These are phyloP conservation scores for Metschnikowia picachoensis DNA, from an alignment of 805 yeast genomes.

Conservation along the genomic window DNA sequence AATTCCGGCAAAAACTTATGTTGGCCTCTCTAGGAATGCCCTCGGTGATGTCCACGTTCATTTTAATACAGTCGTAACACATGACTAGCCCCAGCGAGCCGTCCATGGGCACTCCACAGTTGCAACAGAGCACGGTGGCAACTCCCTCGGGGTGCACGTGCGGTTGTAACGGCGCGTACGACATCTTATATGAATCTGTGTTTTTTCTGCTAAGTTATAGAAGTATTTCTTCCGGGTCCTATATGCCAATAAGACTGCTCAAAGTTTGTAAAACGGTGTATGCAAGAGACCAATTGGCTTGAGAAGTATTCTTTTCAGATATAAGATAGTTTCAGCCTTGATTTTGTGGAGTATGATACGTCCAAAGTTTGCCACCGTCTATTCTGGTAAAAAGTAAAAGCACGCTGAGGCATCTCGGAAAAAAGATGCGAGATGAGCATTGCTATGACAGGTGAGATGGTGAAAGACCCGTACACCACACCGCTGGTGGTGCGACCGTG, in stretches of 20 bases:
- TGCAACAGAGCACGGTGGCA: constrained; percentile 93
- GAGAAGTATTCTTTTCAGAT: background rate
- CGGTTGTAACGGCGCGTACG: constrained; percentile 17
- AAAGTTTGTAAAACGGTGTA: background rate
- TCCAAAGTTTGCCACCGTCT: background rate
- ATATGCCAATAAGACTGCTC: background rate
- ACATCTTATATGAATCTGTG: constrained; percentile 8
- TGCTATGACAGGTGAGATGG: constrained; percentile 1
- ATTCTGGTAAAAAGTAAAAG: background rate
- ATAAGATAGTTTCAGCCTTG: background rate
- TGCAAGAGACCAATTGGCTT: background rate
- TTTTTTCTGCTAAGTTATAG: background rate
- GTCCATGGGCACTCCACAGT: constrained; percentile 98
- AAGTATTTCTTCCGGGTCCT: background rate
- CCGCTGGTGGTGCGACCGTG: too few species aligned
- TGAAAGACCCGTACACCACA: too few species aligned
- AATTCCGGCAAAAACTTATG: constrained; percentile 90
- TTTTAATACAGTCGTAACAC: constrained; percentile 96
- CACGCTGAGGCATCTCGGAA: constrained; percentile 6
- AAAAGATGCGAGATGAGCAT: constrained; percentile 3
- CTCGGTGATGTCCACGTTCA: constrained; percentile 89
- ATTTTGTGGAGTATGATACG: background rate
- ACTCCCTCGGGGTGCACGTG: constrained; percentile 22
- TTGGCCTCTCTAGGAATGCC: constrained; percentile 92
- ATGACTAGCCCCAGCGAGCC: constrained; percentile 89